Evolutionary conservation across 2,329 filamentous ascomycete species (phyloP).

Genomic region (Trichoderma sp.): DNA sequence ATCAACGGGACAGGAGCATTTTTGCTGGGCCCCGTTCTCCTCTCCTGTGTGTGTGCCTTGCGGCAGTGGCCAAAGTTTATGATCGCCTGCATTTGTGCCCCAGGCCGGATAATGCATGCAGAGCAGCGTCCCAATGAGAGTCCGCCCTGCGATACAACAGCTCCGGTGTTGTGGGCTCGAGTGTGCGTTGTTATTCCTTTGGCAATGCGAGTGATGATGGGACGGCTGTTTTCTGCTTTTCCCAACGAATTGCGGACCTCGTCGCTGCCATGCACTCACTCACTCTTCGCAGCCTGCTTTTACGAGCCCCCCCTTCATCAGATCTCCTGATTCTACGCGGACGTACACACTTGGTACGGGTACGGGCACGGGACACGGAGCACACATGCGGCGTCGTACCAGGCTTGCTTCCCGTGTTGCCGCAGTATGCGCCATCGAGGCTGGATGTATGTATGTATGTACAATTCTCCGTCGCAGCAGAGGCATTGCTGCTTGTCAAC

Average conservation of each 20-base stretch:
- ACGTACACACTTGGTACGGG: neutral
- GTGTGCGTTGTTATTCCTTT: constrained; percentile 19
- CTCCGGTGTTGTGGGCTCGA: constrained; percentile 14
- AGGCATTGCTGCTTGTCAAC: neutral
- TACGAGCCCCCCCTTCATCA: neutral
- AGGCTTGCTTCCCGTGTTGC: neutral
- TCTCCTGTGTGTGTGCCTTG: constrained; percentile 21
- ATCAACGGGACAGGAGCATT: neutral
- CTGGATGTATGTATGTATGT: neutral
- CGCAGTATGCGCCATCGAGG: constrained; percentile 4
- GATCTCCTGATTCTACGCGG: neutral
- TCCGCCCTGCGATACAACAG: constrained; percentile 10
- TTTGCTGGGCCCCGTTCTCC: constrained; percentile 7
- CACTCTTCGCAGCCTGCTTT: neutral
- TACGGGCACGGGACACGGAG: neutral
- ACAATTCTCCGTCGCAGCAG: neutral
- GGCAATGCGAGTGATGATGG: constrained; percentile 18
- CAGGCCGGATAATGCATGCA: constrained; percentile 19
- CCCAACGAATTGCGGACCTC: constrained; percentile 11
- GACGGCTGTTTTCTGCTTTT: constrained; percentile 8
- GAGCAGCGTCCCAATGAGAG: constrained; percentile 9
- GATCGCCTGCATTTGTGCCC: constrained; percentile 20
- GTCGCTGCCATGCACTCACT: constrained; percentile 5
- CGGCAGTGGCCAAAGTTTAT: constrained; percentile 19
- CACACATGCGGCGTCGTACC: constrained; percentile 8